phyloP scores from a whole-genome alignment of 2,329 filamentous ascomycete genomes.

The Diplodia corticola region DNA sequence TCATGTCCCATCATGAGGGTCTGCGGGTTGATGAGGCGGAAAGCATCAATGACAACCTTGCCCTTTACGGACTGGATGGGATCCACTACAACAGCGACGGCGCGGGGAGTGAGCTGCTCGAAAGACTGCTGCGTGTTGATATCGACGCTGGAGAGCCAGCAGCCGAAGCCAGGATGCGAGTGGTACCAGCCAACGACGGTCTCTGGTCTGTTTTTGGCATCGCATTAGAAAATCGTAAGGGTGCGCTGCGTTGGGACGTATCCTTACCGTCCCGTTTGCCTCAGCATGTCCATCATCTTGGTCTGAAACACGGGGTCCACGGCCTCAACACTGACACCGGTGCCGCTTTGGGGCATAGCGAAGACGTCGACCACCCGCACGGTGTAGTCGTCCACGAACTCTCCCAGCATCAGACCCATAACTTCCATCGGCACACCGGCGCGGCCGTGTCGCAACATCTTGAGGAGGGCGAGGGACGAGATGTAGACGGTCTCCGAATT shows the following conservation, averaged over 20 bases:
- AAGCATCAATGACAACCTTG: slow-evolving; percentile 98
- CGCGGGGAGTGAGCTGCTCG: slow-evolving; percentile 94
- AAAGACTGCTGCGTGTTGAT: slow-evolving; percentile 99
- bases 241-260: neutral
- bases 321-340: slow-evolving; percentile 95
- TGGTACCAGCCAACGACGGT: slow-evolving; percentile 99
- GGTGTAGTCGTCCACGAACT: slow-evolving; percentile 98
- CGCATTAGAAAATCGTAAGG: neutral
- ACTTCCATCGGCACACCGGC: slow-evolving; percentile 99
- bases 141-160: slow-evolving; percentile 98
- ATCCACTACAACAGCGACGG: slow-evolving; percentile 96
- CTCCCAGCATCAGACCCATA: slow-evolving; percentile 98
- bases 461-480: slow-evolving; percentile 91
- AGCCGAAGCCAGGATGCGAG: slow-evolving; percentile 97
- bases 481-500: slow-evolving; percentile 99
- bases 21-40: slow-evolving; percentile 97
- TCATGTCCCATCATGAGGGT: slow-evolving; percentile 97
- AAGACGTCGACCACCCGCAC: slow-evolving; percentile 98
- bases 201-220: slow-evolving; percentile 66
- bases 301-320: slow-evolving; percentile 99
- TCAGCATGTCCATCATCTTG: slow-evolving; percentile 99
- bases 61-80: slow-evolving; percentile 99
- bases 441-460: slow-evolving; percentile 97
- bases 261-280: slow-evolving; percentile 87
- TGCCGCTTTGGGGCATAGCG: slow-evolving; percentile 98